These are phyloP conservation scores for Citrus inodora DNA, from an alignment of 345 rosid species.

Conservation along the genomic window DNA sequence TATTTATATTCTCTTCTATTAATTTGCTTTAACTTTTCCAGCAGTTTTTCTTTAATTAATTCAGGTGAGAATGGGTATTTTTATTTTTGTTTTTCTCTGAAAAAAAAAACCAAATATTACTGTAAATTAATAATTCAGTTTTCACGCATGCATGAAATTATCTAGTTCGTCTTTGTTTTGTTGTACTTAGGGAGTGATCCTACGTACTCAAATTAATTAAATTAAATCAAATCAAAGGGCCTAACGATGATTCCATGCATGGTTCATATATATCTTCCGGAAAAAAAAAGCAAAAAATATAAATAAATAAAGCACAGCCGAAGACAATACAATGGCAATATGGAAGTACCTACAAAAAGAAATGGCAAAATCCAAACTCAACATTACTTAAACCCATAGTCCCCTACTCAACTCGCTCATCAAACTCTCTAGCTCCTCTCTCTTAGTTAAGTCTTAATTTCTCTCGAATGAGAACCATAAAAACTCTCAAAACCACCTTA, in stretches of 20 bases:
- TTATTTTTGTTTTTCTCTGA: no score
- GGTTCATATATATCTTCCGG: no score
- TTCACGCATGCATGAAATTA: no score
- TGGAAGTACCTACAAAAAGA: conserved; percentile 24
- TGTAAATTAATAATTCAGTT: no score
- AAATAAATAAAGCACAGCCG: background rate
- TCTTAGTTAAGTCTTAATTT: background rate
- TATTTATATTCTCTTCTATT: background rate
- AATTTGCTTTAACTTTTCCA: background rate
- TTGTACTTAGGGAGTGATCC: no score
- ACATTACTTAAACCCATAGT: conserved; percentile 44
- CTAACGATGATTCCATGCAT: no score
- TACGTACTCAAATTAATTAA: no score
- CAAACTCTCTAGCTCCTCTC: background rate
- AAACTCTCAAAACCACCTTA: conserved; percentile 26
- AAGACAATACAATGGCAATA: conserved; percentile 25
- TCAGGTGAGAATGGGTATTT: background rate
- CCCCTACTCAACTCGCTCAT: background rate
- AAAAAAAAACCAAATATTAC: no score
- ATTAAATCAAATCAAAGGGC: no score
- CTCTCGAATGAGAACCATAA: conserved; percentile 33
- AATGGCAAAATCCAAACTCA: conserved; percentile 24
- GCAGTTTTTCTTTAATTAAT: background rate
- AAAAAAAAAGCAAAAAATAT: background rate
- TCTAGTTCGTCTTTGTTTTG: no score